Percentiles rank a stretch among this genome's conserved stretches.
phyloP scores from a whole-genome alignment of 1,139 yeast species.

The Saccharomyces pastorianus region DNA sequence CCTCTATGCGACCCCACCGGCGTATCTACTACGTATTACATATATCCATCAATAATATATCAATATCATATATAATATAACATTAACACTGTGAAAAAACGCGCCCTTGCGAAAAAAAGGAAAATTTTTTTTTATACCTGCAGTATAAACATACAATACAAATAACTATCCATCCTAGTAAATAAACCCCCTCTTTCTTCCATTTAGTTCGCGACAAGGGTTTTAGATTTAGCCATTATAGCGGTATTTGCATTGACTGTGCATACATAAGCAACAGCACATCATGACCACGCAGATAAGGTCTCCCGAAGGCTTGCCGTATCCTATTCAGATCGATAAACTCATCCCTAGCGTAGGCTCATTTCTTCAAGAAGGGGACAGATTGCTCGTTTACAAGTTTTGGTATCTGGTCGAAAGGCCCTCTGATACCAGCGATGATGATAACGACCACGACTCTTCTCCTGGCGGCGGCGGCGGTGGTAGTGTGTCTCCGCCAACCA shows the following conservation, averaged over 20 bases:
- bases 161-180: not conserved
- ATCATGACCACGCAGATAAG: slow-evolving; percentile 28
- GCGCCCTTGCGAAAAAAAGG: not conserved
- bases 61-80: not conserved
- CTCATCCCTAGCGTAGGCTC: slow-evolving; percentile 25
- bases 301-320: slow-evolving; percentile 31
- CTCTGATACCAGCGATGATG: slow-evolving; percentile 3
- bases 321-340: slow-evolving; percentile 30
- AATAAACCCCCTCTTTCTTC: not conserved
- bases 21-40: not conserved
- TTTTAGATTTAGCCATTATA: not conserved
- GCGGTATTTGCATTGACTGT: not conserved
- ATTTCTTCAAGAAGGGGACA: slow-evolving; percentile 26
- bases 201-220: not conserved
- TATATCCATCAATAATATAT: not conserved
- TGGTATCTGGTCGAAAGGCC: slow-evolving; percentile 31
- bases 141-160: not conserved
- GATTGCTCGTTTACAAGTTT: slow-evolving; percentile 29
- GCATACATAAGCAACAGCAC: not conserved
- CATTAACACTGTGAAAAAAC: not conserved
- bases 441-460: not conserved
- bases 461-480: too few relatives aligned
- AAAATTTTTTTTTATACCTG: not conserved
- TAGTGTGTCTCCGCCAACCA: slow-evolving; percentile 9
- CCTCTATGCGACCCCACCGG: not conserved